Evolutionary conservation across 2,329 filamentous ascomycete genomes (phyloP), one percentile per base, ranked within the genome.

Genomic region (Juglanconis oblonga): DNA sequence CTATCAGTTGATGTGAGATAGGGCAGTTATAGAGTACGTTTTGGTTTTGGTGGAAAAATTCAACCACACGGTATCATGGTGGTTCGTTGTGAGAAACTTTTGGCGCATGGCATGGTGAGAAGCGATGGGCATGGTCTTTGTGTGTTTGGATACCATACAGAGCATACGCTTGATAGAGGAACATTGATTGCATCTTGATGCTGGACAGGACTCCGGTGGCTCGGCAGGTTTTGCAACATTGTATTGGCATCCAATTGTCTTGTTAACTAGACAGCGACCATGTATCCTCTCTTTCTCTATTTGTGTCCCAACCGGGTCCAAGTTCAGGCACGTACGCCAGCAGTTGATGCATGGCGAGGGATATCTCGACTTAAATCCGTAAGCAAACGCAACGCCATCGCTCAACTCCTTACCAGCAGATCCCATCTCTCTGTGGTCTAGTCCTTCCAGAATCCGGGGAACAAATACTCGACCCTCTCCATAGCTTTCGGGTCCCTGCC

Each of bases 391-490:
- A 58, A 31, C 52, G 33, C 40, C 42, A 52, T 36, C 29, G 5
- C 24, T 31, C 40, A n/a, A n/a, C 35, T 13, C 35, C 17, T 24
- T 40, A 24, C 50, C 11, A n/a, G 5, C 17, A 36, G 3, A 36
- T 42, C 9, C 33, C 2, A 13, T 14, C 44, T 14, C 2, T 10
- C 24, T 2, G 40, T 13, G 24, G 31, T 17, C 55, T 65, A 77
- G 49, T 74, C 69, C 51, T 81, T 69, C 74, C 83, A 91, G 73
- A 93, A 92, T 2, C 88, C 90, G 1, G 93, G 92, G 77, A 97
- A 98, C 60, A 99, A 77, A 81, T 90, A 99, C 69, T 88, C 84
- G 56, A 97, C 78, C 77, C 87, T 94, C 82, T 91, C 85, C 76
- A 89, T 82, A 1, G 89, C 90, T 73, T 94, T 89, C 13, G 84